Evolutionary conservation across 2,329 filamentous ascomycete species (phyloP).

Genomic region (Phoma sp.): DNA sequence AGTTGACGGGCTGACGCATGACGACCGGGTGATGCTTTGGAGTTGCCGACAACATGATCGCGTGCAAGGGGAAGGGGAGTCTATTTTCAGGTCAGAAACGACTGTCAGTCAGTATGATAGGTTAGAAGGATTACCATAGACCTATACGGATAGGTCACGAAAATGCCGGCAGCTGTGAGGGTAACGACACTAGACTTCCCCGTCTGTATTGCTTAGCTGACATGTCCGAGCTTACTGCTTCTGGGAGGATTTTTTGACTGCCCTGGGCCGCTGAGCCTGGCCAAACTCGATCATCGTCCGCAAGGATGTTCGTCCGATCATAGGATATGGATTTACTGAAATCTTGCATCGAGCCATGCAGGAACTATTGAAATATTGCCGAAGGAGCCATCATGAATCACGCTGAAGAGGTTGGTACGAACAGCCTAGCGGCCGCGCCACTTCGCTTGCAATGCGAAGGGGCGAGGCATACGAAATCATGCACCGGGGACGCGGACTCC

Average conservation of each 20-base stretch:
- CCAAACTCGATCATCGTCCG: constrained; percentile 5
- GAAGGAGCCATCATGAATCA: constrained; percentile 3
- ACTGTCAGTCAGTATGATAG: constrained; percentile 3
- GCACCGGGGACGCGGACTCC: background rate
- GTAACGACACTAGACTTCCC: constrained; percentile 11
- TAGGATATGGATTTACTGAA: constrained; percentile 7
- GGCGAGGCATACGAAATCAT: background rate
- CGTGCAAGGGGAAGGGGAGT: background rate
- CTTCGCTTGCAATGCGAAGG: background rate
- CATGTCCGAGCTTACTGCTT: constrained; percentile 7
- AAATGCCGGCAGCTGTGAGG: constrained; percentile 22
- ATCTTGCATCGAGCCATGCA: constrained; percentile 23
- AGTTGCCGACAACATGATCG: background rate
- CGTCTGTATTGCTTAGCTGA: constrained; percentile 12
- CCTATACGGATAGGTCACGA: constrained; percentile 12
- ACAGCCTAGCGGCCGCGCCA: constrained; percentile 1
- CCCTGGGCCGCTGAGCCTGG: background rate
- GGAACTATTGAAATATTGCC: constrained; percentile 18
- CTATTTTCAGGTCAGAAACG: constrained; percentile 3
- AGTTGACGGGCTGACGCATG: constrained; percentile 20
- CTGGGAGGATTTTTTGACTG: constrained; percentile 2
- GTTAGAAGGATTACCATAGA: constrained; percentile 17
- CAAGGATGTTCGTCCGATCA: constrained; percentile 1
- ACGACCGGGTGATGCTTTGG: constrained; percentile 7
- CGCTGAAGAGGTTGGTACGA: background rate